Conservation (phyloP, 106 monocot genomes). For the Vanilla planifolia region DNA sequence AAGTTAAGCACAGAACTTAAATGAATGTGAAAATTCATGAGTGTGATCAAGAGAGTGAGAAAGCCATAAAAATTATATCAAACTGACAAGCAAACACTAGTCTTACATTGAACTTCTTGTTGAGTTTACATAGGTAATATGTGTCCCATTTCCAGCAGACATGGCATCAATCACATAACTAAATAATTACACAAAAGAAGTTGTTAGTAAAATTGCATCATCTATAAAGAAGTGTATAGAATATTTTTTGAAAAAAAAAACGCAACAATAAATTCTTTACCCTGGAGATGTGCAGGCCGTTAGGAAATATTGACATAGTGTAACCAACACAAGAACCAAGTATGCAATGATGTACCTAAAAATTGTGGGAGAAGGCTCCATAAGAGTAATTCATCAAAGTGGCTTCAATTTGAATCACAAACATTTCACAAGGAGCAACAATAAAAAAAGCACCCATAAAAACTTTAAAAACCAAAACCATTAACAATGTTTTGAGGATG, state of each 20-base stretch:
- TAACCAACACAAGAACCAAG: slow-evolving; percentile 35
- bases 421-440: too few species aligned
- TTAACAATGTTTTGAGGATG: too few species aligned
- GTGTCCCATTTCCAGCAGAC: slow-evolving; percentile 30
- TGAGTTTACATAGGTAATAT: slow-evolving; percentile 28
- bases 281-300: slow-evolving; percentile 83
- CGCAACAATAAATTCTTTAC: slow-evolving; percentile 27
- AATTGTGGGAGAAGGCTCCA: background rate
- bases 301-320: slow-evolving; percentile 70
- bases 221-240: background rate
- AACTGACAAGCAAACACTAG: background rate
- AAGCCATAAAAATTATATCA: background rate
- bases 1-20: slow-evolving; percentile 14
- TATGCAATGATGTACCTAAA: slow-evolving; percentile 60
- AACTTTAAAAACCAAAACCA: too few species aligned
- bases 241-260: background rate
- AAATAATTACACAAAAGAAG: slow-evolving; percentile 8
- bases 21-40: background rate
- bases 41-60: background rate
- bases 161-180: slow-evolving; percentile 86
- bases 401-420: background rate
- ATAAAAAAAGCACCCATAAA: background rate
- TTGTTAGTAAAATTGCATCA: background rate
- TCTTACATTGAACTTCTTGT: slow-evolving; percentile 49
- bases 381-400: background rate